Base-by-base conservation (phyloP, 352 stramenopile genomes). In the Globisporangium camurandrum region DNA sequence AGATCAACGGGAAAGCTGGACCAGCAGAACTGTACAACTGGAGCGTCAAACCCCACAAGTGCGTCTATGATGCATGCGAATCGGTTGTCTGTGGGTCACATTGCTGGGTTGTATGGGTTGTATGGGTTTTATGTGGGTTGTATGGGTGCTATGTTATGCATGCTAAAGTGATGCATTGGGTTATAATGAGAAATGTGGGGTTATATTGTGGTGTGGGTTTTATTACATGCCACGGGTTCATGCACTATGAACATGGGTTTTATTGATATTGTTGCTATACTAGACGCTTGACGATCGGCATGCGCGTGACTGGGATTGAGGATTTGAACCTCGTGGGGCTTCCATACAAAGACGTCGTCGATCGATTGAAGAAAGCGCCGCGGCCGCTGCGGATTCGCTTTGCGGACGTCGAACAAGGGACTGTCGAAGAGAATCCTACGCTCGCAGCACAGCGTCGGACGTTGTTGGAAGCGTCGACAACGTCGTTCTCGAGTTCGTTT, bases 21-120 rank as follows among this genome's bases (percentile, higher is more conserved):
- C 76, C 83, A 1, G 83, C 83, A 16, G 83, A 94, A 64, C 71
- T 94, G 8, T 86, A 94, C 63, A 94, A 94, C 55, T 94, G 83
- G 83, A 92, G 83, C 52, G 83, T 94, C 45, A 89, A 89, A 53
- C 74, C 80, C 8, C 67, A 92, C 51, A 79, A 81, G 62, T 76
- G 46, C 30, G 66, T 61, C 3, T 12, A n/a, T n/a, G n/a, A n/a
- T n/a, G n/a, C n/a, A n/a, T n/a, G n/a, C n/a, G n/a, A n/a, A n/a
- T n/a, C n/a, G n/a, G n/a, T n/a, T n/a, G n/a, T n/a, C n/a, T n/a
- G n/a, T n/a, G n/a, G n/a, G n/a, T n/a, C n/a, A n/a, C n/a, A n/a
- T n/a, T n/a, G n/a, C n/a, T n/a, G n/a, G n/a, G n/a, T n/a, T n/a
- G n/a, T n/a, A n/a, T n/a, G n/a, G n/a, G n/a, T n/a, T n/a, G n/a